Evolutionary conservation across 129 eudicot species (phyloP).

Genomic region (Chrysanthemum makinoi): DNA sequence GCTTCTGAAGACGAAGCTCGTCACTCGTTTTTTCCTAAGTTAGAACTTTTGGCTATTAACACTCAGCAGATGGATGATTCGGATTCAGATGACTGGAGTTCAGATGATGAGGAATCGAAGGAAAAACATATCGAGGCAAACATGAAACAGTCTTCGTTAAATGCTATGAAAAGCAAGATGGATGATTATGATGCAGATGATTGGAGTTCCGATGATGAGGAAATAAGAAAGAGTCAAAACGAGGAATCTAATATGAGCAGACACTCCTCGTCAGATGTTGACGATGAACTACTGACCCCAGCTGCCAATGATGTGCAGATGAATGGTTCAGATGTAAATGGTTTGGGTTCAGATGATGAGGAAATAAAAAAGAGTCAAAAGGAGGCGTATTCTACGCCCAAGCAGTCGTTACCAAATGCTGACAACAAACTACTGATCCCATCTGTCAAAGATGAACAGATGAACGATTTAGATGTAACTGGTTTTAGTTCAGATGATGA

Average conservation of each 20-base stretch:
- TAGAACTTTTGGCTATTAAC: conserved; percentile 22
- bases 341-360: background rate
- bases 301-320: background rate
- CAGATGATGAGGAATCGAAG: conserved; percentile 25
- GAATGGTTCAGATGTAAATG: background rate
- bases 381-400: background rate
- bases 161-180: conserved; percentile 13
- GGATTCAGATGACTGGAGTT: conserved; percentile 33
- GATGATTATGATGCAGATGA: conserved; percentile 10
- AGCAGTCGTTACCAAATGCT: background rate
- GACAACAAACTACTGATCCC: background rate
- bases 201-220: conserved; percentile 21
- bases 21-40: conserved; percentile 19
- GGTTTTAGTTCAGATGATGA: background rate
- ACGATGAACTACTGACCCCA: background rate
- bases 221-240: conserved; percentile 2
- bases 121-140: background rate
- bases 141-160: background rate
- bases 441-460: background rate
- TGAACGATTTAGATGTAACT: background rate
- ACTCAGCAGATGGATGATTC: conserved; percentile 13
- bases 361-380: background rate
- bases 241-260: background rate
- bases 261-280: background rate
- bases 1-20: background rate